A percentile compares a stretch with the other conserved stretches of the same genome.
Evolutionary conservation across 2,329 filamentous ascomycete genomes (phyloP).

Genomic region (Exophiala mesophila): DNA sequence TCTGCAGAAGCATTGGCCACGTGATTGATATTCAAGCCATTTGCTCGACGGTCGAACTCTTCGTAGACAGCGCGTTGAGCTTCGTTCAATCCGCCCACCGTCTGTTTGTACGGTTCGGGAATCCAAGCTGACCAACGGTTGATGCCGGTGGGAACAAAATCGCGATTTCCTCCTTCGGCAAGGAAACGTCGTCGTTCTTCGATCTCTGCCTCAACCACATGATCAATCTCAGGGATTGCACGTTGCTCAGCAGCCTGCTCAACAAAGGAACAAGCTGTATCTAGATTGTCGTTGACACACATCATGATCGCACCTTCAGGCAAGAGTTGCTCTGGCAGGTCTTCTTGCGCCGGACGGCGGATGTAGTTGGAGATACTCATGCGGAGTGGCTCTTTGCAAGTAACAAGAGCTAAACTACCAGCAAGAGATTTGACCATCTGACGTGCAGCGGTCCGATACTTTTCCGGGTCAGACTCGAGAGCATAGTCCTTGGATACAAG

Average conservation of each 20-base stretch:
- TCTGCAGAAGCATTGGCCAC: constrained; percentile 55
- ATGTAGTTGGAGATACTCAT: constrained; percentile 98
- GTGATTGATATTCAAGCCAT: constrained; percentile 53
- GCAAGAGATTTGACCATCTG: constrained; percentile 94
- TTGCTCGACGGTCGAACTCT: constrained; percentile 84
- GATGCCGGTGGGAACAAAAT: constrained; percentile 47
- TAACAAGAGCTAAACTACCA: constrained; percentile 91
- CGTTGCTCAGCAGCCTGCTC: constrained; percentile 94
- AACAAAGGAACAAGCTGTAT: constrained; percentile 86
- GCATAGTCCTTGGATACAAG: constrained; percentile 96
- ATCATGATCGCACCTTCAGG: constrained; percentile 95
- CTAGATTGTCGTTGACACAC: constrained; percentile 97
- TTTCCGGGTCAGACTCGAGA: constrained; percentile 84
- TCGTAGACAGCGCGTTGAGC: constrained; percentile 96
- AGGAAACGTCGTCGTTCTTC: constrained; percentile 75
- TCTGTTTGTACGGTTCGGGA: constrained; percentile 85
- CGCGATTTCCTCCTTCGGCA: constrained; percentile 42
- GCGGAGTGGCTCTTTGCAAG: constrained; percentile 91
- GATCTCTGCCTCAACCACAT: constrained; percentile 78
- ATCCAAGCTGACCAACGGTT: constrained; percentile 93
- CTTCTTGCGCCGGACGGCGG: constrained; percentile 65
- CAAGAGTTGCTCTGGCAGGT: constrained; percentile 54
- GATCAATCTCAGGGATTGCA: constrained; percentile 89
- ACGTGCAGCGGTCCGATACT: constrained; percentile 77
- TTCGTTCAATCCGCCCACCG: constrained; percentile 74